Evolutionary conservation across 176 grass and related monocot genomes (phyloP), one percentile per base, ranked within the genome.

Genomic region (Calamus simplicifolius): DNA sequence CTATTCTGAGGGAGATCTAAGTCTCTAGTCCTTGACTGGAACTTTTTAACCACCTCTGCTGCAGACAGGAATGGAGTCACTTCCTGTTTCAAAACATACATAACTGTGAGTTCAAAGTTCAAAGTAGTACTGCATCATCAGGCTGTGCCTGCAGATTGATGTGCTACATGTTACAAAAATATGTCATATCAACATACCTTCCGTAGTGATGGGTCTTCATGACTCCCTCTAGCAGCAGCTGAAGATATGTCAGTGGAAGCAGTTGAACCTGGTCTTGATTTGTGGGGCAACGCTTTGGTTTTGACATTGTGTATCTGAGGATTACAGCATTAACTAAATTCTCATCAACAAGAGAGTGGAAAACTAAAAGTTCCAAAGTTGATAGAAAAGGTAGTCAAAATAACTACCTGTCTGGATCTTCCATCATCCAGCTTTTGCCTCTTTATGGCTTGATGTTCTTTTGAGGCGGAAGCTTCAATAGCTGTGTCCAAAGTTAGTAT

Each of bases 21-120:
- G 28, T 79, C 66, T 82, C 93, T 92, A 51, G 88, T 98, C 59
- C 84, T 77, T 31, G 87, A 89, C 49, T 92, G 84, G 12, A 98
- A 98, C 76, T 80, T 81, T 48, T 98, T 98, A 54, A 98, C 67
- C 76, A 92, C 69, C 76, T 92, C 88, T 4, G 93, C 93, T 43
- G 88, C 67, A 4, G 93, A 98, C 56, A 92, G 53, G 70, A 92
- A 98, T 28, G 76, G 69, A 16, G 52, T 52, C 25, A 59, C 70
- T 69, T 75, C 83, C 85, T 88, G 70, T 56, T 69, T 64, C 69
- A 59, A 13, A 8, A 54, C 21, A 59, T 25, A 75, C 8, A 43
- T 60, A 6, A 25, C 48, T 26, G 29, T 73, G 14, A 27, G 48
- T 17, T 48, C 74, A 67, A 30, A 61, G 35, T 43, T 43, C 35